Evolutionary conservation across 257 asterid genomes (phyloP).

Genomic region (Plectranthus barbatus): DNA sequence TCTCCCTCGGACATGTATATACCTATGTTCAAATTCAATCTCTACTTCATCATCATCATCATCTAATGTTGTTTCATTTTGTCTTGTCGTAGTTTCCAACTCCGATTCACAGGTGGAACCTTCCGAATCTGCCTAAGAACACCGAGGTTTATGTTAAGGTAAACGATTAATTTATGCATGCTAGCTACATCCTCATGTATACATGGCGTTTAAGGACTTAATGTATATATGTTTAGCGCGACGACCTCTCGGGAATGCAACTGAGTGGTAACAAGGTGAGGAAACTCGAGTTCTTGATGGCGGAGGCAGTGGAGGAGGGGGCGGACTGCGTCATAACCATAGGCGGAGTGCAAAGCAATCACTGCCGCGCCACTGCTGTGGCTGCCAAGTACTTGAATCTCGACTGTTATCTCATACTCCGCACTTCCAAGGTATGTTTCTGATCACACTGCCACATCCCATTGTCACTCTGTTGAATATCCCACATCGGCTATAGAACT

Average conservation of each 20-base stretch:
- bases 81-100: slow-evolving; percentile 65
- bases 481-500: no score
- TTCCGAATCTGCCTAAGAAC: slow-evolving; percentile 77
- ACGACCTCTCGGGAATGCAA: slow-evolving; percentile 96
- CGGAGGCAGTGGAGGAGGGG: slow-evolving; percentile 81
- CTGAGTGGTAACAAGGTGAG: slow-evolving; percentile 97
- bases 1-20: slow-evolving; percentile 77
- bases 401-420: slow-evolving; percentile 75
- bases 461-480: no score
- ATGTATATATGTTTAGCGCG: slow-evolving; percentile 51
- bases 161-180: background rate
- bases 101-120: slow-evolving; percentile 91
- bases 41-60: no score
- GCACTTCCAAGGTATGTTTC: slow-evolving; percentile 70
- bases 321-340: slow-evolving; percentile 85
- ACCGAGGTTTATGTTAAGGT: slow-evolving; percentile 94
- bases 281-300: slow-evolving; percentile 90
- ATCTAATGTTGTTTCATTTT: background rate
- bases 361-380: slow-evolving; percentile 97
- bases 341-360: slow-evolving; percentile 96
- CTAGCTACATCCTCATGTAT: background rate
- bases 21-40: no score
- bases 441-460: no score
- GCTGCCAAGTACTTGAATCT: slow-evolving; percentile 88
- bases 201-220: background rate